phyloP scores from a whole-genome alignment of 192 early-diverging fungal genomes.

The Coemansia sp. region DNA sequence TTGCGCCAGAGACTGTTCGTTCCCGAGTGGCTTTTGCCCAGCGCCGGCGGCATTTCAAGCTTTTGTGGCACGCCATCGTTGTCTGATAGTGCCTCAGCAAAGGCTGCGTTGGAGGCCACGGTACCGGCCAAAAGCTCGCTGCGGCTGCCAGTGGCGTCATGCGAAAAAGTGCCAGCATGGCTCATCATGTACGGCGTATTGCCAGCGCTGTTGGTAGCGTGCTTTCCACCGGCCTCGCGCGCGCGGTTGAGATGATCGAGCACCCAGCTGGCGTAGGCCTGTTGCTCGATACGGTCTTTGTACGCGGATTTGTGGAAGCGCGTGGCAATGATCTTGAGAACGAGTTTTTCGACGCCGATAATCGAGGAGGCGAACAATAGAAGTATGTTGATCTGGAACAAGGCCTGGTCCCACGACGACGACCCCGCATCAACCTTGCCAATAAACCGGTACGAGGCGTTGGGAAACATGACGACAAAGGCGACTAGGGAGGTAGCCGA shows the following conservation, averaged over 20 bases:
- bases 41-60: conserved; percentile 26
- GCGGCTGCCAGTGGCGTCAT: conserved; percentile 25
- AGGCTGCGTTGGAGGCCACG: background rate
- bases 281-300: conserved; percentile 62
- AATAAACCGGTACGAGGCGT: conserved; percentile 49
- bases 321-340: conserved; percentile 64
- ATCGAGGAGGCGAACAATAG: conserved; percentile 55
- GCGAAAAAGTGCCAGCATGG: conserved; percentile 23
- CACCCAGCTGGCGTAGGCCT: conserved; percentile 61
- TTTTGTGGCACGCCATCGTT: background rate
- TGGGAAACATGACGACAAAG: conserved; percentile 58
- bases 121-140: conserved; percentile 29
- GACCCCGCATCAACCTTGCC: conserved; percentile 35
- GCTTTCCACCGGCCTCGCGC: conserved; percentile 32
- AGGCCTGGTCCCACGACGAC: conserved; percentile 52
- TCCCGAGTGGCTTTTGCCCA: conserved; percentile 20
- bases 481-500: conserved; percentile 53
- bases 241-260: conserved; percentile 59
- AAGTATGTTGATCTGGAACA: conserved; percentile 58
- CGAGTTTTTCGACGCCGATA: conserved; percentile 60
- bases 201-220: background rate
- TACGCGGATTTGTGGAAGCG: conserved; percentile 66
- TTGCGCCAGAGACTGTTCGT: conserved; percentile 37
- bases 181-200: conserved; percentile 24
- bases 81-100: background rate